Evolutionary conservation across 495 filamentous ascomycete species (phyloP), one percentile per base, ranked within the genome.

Genomic region (Trichocladium antarcticum): DNA sequence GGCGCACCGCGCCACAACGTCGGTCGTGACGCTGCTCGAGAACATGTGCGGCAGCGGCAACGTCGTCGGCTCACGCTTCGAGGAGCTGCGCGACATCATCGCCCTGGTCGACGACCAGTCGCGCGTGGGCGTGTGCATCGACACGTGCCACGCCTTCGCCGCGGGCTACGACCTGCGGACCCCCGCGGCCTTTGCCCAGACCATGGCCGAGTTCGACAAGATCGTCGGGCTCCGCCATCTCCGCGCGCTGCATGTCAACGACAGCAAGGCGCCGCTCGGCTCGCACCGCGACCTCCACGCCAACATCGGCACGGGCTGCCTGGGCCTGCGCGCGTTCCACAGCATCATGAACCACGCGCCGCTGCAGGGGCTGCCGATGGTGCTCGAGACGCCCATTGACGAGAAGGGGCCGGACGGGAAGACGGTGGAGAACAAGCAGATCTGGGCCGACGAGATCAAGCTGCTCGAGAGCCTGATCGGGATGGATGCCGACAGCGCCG

Each of bases 61-160:
- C 62, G 82, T 90, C n/a, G 78, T 98, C 47, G 92, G 92, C 42
- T 79, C 76, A 19, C 77, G 74, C 0, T 93, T 95, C 53, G 79
- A 86, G 55, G 89, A 98, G 51, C 77, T 98, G 21, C 74, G 81
- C 14, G 84, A 86, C 57, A 84, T 96, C 45, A 88, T 98, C 54
- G 73, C 72, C 21, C 73, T 76, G 0, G 80, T 96, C 29, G 76
- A 85, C 19, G 75, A 92, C 63, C 95, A 96, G 65, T 60, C 73
- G 17, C 80, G 92, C n/a, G 83, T 98, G 10, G 92, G 92, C 27
- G 87, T 98, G 31, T 98, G 92, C 66, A 78, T 98, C 35, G 92
- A 98, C 61, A 97, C 92, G 5, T 96, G 90, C 68, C 92, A 98
- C 69, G 78, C 87, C 55, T 96, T 96, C 59, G 78, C 89, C 7